Percentiles rank a stretch among this genome's conserved stretches.
phyloP scores from a whole-genome alignment of 1,284 basidiomycete species.

The Meripilus lineatus region DNA sequence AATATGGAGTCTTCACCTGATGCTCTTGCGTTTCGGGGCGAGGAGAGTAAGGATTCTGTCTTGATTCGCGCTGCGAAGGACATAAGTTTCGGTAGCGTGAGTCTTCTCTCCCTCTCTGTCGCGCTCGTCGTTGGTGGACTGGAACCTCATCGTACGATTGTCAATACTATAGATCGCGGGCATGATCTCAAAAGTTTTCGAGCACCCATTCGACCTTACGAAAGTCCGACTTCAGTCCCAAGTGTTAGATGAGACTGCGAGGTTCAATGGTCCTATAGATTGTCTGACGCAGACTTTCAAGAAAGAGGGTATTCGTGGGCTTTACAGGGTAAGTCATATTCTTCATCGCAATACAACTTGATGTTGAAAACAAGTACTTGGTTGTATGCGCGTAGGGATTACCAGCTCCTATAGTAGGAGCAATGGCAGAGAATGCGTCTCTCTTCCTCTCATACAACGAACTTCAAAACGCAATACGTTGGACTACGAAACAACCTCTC shows the following conservation, averaged over 20 bases:
- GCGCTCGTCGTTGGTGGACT: neutral
- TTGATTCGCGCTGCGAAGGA: slow-evolving; percentile 44
- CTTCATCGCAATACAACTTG: neutral
- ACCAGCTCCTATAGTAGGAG: slow-evolving; percentile 83
- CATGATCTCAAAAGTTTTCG: slow-evolving; percentile 80
- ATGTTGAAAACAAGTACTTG: slow-evolving; percentile 8
- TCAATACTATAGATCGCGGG: slow-evolving; percentile 55
- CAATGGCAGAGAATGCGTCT: slow-evolving; percentile 88
- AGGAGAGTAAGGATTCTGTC: slow-evolving; percentile 21
- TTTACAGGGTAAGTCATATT: slow-evolving; percentile 66
- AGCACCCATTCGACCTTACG: slow-evolving; percentile 83
- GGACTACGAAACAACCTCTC: slow-evolving; percentile 28
- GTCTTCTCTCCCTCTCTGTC: slow-evolving; percentile 17
- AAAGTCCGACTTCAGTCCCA: slow-evolving; percentile 84
- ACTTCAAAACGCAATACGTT: slow-evolving; percentile 66
- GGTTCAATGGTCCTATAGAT: slow-evolving; percentile 77
- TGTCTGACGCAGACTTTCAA: slow-evolving; percentile 76
- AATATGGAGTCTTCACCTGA: slow-evolving; percentile 28
- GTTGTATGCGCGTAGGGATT: slow-evolving; percentile 54
- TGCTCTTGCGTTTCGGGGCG: slow-evolving; percentile 15
- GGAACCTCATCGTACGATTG: no score
- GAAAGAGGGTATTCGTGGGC: slow-evolving; percentile 72
- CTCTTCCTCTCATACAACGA: slow-evolving; percentile 87
- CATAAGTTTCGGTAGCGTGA: slow-evolving; percentile 54
- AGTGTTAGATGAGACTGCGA: slow-evolving; percentile 65